A percentile compares a stretch with the other conserved stretches of the same genome.
phyloP scores from a whole-genome alignment of 352 stramenopile species.

The Phytophthora capsici region DNA sequence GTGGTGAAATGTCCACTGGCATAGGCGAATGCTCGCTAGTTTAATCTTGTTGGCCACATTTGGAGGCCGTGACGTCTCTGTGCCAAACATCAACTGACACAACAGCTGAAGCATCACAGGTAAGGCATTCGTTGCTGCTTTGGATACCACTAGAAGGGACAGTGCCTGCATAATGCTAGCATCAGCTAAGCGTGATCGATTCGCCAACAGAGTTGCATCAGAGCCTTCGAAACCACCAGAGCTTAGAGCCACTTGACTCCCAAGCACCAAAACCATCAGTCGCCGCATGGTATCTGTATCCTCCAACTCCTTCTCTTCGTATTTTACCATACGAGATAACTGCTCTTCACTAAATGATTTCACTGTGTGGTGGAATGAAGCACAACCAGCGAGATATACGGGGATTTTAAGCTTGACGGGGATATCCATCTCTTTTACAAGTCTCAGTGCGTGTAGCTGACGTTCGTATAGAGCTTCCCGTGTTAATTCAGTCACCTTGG shows the following conservation, averaged over 20 bases:
- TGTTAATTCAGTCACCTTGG: conserved; percentile 47
- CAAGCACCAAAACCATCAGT: conserved; percentile 65
- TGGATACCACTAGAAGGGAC: conserved; percentile 53
- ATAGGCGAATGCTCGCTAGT: conserved; percentile 62
- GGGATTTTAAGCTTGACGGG: conserved; percentile 46
- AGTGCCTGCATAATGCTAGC: conserved; percentile 64
- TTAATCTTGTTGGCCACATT: conserved; percentile 71
- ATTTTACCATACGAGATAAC: conserved; percentile 63
- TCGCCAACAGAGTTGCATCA: conserved; percentile 49
- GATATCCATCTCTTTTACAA: conserved; percentile 64
- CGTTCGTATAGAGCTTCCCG: conserved; percentile 63
- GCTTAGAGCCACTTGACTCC: conserved; percentile 60
- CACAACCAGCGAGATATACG: conserved; percentile 62
- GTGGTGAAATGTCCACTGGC: conserved; percentile 68
- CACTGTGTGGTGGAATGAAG: conserved; percentile 70
- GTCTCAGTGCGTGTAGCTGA: conserved; percentile 63
- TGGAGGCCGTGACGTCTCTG: conserved; percentile 47
- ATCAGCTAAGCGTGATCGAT: conserved; percentile 62
- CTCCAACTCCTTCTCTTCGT: conserved; percentile 59
- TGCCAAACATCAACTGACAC: conserved; percentile 82
- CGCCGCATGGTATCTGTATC: conserved; percentile 40
- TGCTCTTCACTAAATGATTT: conserved; percentile 78
- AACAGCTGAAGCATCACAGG: conserved; percentile 75
- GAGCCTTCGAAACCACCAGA: conserved; percentile 41
- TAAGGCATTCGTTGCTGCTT: conserved; percentile 60